These are phyloP conservation scores for Leccinum pachyderme DNA, from an alignment of 1,284 basidiomycete species.

Conservation along the genomic window DNA sequence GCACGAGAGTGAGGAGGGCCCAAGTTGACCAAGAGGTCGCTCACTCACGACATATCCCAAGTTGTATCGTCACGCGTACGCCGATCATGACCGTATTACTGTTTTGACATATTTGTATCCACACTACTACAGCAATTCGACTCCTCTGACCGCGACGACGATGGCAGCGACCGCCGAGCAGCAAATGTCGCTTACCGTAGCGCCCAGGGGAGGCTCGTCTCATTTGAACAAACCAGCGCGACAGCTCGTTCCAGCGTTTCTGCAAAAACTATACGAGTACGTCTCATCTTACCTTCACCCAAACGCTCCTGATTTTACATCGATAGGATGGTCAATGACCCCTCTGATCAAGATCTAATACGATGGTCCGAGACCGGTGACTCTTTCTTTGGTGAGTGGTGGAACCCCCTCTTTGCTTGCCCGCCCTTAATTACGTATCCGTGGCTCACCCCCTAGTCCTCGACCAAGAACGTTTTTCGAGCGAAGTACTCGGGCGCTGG, in stretches of 20 bases:
- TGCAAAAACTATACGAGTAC: conserved; percentile 91
- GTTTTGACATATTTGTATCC: neutral
- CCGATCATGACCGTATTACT: neutral
- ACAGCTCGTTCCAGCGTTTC: conserved; percentile 77
- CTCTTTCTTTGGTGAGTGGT: conserved; percentile 77
- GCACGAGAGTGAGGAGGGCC: too few species aligned
- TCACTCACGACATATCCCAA: too few species aligned
- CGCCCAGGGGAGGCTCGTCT: conserved; percentile 39
- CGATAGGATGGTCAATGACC: conserved; percentile 87
- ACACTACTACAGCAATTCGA: neutral
- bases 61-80: too few species aligned
- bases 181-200: conserved; percentile 54
- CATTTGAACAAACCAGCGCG: conserved; percentile 52
- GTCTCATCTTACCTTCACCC: conserved; percentile 33
- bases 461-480: conserved; percentile 90
- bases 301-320: conserved; percentile 10
- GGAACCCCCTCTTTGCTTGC: conserved; percentile 10
- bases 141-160: conserved; percentile 6
- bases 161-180: conserved; percentile 35
- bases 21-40: too few species aligned
- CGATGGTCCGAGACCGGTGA: conserved; percentile 89
- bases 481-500: conserved; percentile 88
- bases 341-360: conserved; percentile 79
- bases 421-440: conserved; percentile 1
- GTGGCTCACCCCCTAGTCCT: conserved; percentile 57